These are phyloP conservation scores for Mucor plumbeus DNA, from an alignment of 371 early-diverging fungal species.

Conservation along the genomic window DNA sequence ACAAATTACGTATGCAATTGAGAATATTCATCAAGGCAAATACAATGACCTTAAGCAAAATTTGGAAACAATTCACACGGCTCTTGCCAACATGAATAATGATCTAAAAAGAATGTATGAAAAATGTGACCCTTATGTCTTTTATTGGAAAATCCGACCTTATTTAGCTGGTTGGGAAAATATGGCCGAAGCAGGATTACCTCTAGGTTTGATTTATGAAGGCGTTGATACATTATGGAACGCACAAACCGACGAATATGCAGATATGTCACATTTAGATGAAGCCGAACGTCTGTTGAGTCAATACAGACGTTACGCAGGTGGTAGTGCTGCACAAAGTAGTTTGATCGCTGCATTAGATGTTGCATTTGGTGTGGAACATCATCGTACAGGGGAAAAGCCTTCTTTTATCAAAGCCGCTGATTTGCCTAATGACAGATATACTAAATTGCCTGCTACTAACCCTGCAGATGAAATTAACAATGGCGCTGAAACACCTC, in stretches of 20 bases:
- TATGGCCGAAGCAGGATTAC: slow-evolving; percentile 84
- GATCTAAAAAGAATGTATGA: slow-evolving; percentile 90
- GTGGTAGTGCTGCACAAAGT: slow-evolving; percentile 96
- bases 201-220: slow-evolving; percentile 89
- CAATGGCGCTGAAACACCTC: slow-evolving; percentile 27
- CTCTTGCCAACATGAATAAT: slow-evolving; percentile 65
- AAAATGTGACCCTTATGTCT: slow-evolving; percentile 93
- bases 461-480: slow-evolving; percentile 46
- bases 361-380: slow-evolving; percentile 89
- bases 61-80: slow-evolving; percentile 59
- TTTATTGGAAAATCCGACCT: slow-evolving; percentile 92
- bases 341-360: slow-evolving; percentile 93
- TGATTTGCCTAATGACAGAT: slow-evolving; percentile 35
- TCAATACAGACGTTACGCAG: slow-evolving; percentile 81
- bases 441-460: slow-evolving; percentile 40
- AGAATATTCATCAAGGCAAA: slow-evolving; percentile 61
- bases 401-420: slow-evolving; percentile 28
- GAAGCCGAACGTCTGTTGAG: slow-evolving; percentile 61
- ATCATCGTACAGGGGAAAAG: slow-evolving; percentile 76
- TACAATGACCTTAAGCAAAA: slow-evolving; percentile 50
- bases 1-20: slow-evolving; percentile 64
- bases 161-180: slow-evolving; percentile 96
- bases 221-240: slow-evolving; percentile 71
- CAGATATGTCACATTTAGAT: slow-evolving; percentile 60
- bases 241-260: slow-evolving; percentile 57